These are phyloP conservation scores for Cyamopsis tetragonoloba DNA, from an alignment of 306 rosid species.

Conservation along the genomic window DNA sequence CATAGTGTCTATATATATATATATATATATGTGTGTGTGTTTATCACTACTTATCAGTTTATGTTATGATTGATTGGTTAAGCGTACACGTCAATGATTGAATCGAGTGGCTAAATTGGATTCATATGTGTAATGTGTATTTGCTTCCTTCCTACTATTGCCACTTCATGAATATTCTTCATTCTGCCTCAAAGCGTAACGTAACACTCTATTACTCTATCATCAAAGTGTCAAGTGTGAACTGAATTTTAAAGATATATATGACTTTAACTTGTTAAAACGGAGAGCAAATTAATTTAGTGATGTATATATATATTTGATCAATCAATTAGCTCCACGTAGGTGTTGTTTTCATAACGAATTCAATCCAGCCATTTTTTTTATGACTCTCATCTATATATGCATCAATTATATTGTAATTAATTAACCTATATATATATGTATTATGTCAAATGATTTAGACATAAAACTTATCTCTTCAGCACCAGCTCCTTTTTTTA, in stretches of 20 bases:
- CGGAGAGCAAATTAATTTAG: background rate
- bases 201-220: too few relatives aligned
- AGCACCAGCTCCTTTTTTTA: background rate
- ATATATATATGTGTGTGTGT: too few relatives aligned
- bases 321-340: background rate
- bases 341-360: background rate
- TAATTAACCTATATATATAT: background rate
- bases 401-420: background rate
- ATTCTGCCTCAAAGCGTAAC: background rate
- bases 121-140: too few relatives aligned
- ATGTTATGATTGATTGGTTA: too few relatives aligned
- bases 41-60: too few relatives aligned
- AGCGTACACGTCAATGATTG: slow-evolving; percentile 22
- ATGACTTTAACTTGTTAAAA: slow-evolving; percentile 4
- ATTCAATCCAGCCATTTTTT: background rate
- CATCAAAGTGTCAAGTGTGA: too few relatives aligned
- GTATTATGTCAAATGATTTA: slow-evolving; percentile 3
- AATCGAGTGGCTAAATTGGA: background rate
- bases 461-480: background rate
- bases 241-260: too few relatives aligned
- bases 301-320: background rate
- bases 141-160: background rate
- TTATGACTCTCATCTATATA: background rate
- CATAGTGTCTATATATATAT: too few relatives aligned
- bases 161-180: slow-evolving; percentile 16